Percentiles rank a stretch among this genome's conserved stretches.
These are phyloP conservation scores for Hyaloperonospora arabidopsidis DNA, from an alignment of 352 stramenopile genomes.

Conservation along the genomic window DNA sequence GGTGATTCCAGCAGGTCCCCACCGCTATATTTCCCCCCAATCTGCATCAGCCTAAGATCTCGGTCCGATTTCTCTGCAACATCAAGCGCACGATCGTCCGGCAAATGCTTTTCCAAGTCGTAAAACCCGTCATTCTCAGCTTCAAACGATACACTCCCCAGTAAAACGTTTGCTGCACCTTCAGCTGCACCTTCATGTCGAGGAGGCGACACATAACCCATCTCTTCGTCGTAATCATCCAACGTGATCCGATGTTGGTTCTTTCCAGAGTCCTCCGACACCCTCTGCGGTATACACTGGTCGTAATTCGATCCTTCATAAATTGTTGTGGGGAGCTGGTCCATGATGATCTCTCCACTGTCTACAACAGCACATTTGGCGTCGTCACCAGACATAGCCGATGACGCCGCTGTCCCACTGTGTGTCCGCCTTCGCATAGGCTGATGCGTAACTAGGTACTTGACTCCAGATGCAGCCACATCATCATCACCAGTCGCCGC, in stretches of 20 bases:
- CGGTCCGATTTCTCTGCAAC: constrained; percentile 23
- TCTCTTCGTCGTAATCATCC: constrained; percentile 43
- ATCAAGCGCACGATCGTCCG: constrained; percentile 21
- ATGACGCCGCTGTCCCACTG: constrained; percentile 38
- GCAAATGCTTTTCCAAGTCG: constrained; percentile 41
- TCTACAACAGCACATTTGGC: constrained; percentile 19
- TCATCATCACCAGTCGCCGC: constrained; percentile 10
- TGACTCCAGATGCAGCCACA: constrained; percentile 13
- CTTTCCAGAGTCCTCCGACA: constrained; percentile 39
- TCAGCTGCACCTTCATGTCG: constrained; percentile 17
- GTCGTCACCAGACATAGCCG: constrained; percentile 16
- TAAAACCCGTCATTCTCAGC: constrained; percentile 37
- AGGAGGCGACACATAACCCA: constrained; percentile 37
- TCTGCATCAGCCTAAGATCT: constrained; percentile 12
- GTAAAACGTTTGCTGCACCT: constrained; percentile 26
- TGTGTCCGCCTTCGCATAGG: constrained; percentile 71
- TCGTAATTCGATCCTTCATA: constrained; percentile 39
- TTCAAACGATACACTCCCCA: constrained; percentile 54
- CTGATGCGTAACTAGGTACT: constrained; percentile 60
- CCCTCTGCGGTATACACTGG: constrained; percentile 17
- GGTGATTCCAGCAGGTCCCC: constrained; percentile 21
- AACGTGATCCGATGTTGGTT: constrained; percentile 58
- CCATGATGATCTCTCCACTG: constrained; percentile 15
- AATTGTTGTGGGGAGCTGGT: constrained; percentile 46
- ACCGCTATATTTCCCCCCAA: constrained; percentile 24